Conservation (phyloP, 306 rosid genomes). For the Neltuma alba region DNA sequence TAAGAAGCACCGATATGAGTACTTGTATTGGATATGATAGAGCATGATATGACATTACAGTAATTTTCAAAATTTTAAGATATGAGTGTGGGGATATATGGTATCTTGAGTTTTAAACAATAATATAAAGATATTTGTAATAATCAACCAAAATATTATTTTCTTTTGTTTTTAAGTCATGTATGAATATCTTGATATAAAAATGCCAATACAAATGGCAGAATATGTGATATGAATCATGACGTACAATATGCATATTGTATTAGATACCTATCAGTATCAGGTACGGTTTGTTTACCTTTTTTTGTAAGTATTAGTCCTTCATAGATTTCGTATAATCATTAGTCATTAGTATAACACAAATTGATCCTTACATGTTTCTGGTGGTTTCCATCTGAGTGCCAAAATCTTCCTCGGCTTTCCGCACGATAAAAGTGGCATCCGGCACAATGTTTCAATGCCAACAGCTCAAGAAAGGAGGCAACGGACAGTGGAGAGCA, state of each 20-base stretch:
- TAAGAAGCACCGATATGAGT: neutral
- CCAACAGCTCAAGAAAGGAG: constrained; percentile 72
- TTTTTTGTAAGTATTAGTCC: neutral
- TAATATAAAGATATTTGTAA: too few relatives aligned
- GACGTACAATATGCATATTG: neutral
- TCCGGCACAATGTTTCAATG: constrained; percentile 73
- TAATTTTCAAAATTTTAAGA: neutral
- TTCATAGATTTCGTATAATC: neutral
- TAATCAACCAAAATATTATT: neutral
- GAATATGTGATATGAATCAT: neutral
- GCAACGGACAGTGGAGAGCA: constrained; percentile 84
- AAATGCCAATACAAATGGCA: neutral
- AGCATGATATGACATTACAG: neutral
- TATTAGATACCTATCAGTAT: neutral
- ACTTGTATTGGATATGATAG: too few relatives aligned
- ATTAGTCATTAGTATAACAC: neutral
- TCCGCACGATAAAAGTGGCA: constrained; percentile 88
- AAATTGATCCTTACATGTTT: constrained; percentile 54
- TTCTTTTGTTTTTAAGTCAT: neutral
- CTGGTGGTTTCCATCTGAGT: constrained; percentile 72
- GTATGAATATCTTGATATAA: neutral
- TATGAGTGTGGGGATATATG: neutral
- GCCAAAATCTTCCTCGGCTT: constrained; percentile 71
- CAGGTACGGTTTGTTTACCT: neutral
- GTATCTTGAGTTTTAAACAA: neutral